phyloP scores from a whole-genome alignment of 2,329 filamentous ascomycete genomes.

The Aspergillus bombycis region DNA sequence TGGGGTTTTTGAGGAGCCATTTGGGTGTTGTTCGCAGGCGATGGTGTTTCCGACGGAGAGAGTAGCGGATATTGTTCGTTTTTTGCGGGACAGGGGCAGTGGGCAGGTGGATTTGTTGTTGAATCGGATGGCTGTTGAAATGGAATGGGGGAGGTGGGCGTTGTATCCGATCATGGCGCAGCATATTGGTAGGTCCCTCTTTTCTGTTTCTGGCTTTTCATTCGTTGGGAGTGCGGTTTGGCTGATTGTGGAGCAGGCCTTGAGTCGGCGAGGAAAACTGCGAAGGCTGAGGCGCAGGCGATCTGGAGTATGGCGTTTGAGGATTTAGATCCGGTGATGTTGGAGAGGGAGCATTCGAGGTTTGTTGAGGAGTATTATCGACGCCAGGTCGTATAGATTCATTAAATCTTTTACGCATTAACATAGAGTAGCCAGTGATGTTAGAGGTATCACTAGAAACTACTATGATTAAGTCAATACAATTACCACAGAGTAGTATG shows the following conservation, averaged over 20 bases:
- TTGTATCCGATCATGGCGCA: background rate
- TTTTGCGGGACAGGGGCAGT: slow-evolving; percentile 16
- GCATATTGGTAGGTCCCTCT: background rate
- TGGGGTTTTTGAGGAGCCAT: slow-evolving; percentile 28
- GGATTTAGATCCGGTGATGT: background rate
- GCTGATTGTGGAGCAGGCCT: background rate
- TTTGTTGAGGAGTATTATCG: background rate
- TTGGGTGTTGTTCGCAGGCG: slow-evolving; percentile 39
- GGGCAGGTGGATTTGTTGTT: slow-evolving; percentile 30
- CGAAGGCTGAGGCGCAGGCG: background rate
- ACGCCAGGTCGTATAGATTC: background rate
- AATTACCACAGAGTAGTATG: too few species aligned
- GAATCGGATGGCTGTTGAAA: background rate
- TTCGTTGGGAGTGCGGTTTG: background rate
- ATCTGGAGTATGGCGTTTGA: background rate
- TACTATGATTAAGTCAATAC: too few species aligned
- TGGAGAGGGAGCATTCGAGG: background rate
- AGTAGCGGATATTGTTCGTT: slow-evolving; percentile 21
- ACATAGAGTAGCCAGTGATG: background rate
- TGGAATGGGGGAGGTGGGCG: background rate
- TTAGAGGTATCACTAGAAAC: background rate
- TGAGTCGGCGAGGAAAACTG: background rate
- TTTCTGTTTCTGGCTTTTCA: background rate
- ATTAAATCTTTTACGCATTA: background rate
- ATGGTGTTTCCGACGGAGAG: slow-evolving; percentile 32